phyloP scores from a whole-genome alignment of 768 basidiomycete species.

The Clitopilus passeckerianus region DNA sequence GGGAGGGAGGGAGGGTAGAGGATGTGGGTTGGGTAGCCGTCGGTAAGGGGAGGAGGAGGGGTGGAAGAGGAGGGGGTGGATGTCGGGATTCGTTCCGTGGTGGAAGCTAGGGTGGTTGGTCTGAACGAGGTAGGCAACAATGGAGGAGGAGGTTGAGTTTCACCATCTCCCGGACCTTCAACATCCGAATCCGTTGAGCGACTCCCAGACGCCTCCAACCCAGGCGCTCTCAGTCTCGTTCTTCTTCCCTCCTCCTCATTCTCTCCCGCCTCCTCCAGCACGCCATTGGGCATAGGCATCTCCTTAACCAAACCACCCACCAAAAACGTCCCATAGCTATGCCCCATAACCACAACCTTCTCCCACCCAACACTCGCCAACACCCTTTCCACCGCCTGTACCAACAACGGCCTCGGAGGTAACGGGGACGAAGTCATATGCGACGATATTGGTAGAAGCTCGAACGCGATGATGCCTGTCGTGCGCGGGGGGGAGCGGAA shows the following conservation, averaged over 20 bases:
- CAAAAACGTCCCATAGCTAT: conserved; percentile 58
- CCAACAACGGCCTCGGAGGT: conserved; percentile 32
- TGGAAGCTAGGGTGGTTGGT: too few relatives aligned
- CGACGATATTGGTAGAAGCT: conserved; percentile 56
- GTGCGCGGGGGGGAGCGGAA: conserved; percentile 48
- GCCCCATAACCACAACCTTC: conserved; percentile 41
- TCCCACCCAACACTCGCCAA: conserved; percentile 35
- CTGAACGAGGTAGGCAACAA: too few relatives aligned
- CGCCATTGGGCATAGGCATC: not conserved
- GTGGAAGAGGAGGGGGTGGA: not conserved
- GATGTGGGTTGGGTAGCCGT: conserved; percentile 2
- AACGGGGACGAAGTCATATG: conserved; percentile 50
- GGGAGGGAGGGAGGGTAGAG: conserved; percentile 9
- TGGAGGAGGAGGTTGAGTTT: too few relatives aligned
- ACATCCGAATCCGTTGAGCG: too few relatives aligned
- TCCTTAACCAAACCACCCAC: not conserved
- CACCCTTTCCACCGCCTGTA: conserved; percentile 37
- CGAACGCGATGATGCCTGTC: conserved; percentile 54
- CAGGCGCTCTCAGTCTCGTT: not conserved
- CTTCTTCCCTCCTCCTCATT: not conserved
- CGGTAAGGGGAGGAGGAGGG: conserved; percentile 33
- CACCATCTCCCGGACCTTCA: too few relatives aligned
- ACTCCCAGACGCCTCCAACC: too few relatives aligned
- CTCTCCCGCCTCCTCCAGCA: too few relatives aligned
- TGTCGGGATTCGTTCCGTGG: not conserved